These are phyloP conservation scores for Macrocystidia cucumis DNA, from an alignment of 1,284 basidiomycete genomes.

Conservation along the genomic window DNA sequence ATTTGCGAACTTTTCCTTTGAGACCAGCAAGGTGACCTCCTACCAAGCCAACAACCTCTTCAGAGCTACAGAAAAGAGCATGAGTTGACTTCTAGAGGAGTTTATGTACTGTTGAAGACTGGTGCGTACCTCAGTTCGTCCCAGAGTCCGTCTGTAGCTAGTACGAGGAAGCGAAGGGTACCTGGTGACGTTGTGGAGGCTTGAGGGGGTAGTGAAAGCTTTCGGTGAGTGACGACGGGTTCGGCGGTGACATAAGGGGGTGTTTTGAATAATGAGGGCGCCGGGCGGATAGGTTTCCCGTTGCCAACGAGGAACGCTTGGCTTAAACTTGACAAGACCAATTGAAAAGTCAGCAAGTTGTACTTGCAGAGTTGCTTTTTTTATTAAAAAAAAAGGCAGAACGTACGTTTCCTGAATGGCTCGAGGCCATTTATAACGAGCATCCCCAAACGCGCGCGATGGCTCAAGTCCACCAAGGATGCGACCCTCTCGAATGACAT, in stretches of 20 bases:
- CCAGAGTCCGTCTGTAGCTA: conserved; percentile 95
- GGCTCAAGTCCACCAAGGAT: conserved; percentile 93
- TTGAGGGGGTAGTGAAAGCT: conserved; percentile 35
- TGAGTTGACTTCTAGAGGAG: conserved; percentile 1
- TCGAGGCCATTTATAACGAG: conserved; percentile 86
- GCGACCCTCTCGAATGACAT: conserved; percentile 82
- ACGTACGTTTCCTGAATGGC: conserved; percentile 69
- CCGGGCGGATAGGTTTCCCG: conserved; percentile 48
- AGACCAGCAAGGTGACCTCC: conserved; percentile 77
- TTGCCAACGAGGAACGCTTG: conserved; percentile 63
- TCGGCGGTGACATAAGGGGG: conserved; percentile 93
- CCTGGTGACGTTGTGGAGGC: conserved; percentile 14
- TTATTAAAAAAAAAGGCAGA: conserved; percentile 1
- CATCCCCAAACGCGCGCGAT: conserved; percentile 91
- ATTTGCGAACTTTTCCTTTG: conserved; percentile 54
- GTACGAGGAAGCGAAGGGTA: conserved; percentile 68
- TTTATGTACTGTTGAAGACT: conserved; percentile 1
- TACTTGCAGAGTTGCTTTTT: neutral
- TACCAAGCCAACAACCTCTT: conserved; percentile 89
- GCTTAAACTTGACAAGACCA: conserved; percentile 39
- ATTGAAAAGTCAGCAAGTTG: neutral
- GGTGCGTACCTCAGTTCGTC: conserved; percentile 66
- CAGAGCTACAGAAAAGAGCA: conserved; percentile 44
- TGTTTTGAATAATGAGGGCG: conserved; percentile 64
- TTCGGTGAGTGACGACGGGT: conserved; percentile 84